These are phyloP conservation scores for Peronospora farinosa DNA, from an alignment of 352 stramenopile species.

Conservation along the genomic window DNA sequence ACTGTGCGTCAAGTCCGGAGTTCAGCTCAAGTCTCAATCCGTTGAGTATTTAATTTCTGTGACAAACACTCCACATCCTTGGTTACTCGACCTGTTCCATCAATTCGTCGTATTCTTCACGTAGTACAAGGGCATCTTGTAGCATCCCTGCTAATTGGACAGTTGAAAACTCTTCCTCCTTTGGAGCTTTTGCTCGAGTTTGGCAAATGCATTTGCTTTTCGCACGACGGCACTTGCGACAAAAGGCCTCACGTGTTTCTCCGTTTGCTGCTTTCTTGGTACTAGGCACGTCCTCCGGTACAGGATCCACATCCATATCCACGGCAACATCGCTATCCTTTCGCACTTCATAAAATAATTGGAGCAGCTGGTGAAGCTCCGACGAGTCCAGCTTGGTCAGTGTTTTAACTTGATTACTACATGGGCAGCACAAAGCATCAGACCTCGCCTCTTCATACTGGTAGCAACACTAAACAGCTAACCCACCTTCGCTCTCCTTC, in stretches of 20 bases:
- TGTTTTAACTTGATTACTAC: constrained; percentile 29
- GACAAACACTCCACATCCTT: background rate
- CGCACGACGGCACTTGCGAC: constrained; percentile 64
- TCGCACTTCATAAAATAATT: constrained; percentile 59
- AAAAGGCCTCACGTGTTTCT: constrained; percentile 24
- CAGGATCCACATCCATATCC: constrained; percentile 42
- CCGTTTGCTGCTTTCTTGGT: constrained; percentile 11
- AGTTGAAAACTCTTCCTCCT: constrained; percentile 40
- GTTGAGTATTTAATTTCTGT: too few species aligned
- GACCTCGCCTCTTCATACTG: background rate
- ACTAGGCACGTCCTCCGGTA: constrained; percentile 18
- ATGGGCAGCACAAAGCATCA: constrained; percentile 10
- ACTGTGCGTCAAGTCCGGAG: background rate
- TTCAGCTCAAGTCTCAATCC: background rate
- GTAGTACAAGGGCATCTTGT: constrained; percentile 56
- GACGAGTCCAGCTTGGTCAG: constrained; percentile 57
- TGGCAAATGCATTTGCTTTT: constrained; percentile 59
- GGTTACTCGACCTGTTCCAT: constrained; percentile 33
- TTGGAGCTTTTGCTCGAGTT: constrained; percentile 13
- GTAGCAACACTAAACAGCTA: background rate
- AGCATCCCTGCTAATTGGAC: constrained; percentile 61
- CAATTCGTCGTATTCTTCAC: constrained; percentile 68
- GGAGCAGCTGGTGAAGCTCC: constrained; percentile 61
- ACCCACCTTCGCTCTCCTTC: constrained; percentile 40
- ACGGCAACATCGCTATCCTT: constrained; percentile 53